A percentile compares a stretch with the other conserved stretches of the same genome.
These are phyloP conservation scores for Lipomyces orientalis DNA, from an alignment of 805 yeast genomes.

Conservation along the genomic window DNA sequence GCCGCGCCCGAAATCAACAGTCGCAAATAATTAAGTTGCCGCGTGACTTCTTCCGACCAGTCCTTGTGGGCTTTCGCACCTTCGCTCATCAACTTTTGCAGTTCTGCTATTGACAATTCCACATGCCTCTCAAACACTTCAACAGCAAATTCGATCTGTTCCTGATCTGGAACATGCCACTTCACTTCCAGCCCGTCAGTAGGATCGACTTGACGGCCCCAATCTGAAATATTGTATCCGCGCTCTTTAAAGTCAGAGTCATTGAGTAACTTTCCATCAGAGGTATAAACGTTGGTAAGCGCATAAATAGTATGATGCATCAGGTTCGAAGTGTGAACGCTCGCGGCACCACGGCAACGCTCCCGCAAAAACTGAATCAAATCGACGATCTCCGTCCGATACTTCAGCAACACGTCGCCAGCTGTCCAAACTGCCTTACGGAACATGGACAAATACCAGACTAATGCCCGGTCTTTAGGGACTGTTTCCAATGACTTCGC, in stretches of 20 bases:
- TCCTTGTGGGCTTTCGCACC: conserved; percentile 18
- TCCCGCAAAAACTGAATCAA: conserved; percentile 53
- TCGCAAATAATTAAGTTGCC: conserved; percentile 61
- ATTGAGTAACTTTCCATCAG: conserved; percentile 37
- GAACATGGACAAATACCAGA: conserved; percentile 71
- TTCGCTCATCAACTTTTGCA: conserved; percentile 49
- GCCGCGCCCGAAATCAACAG: conserved; percentile 73
- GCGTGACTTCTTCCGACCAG: conserved; percentile 59
- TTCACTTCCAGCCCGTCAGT: conserved; percentile 52
- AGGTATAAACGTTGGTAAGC: conserved; percentile 56
- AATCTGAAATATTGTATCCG: conserved; percentile 49
- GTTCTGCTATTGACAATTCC: conserved; percentile 33
- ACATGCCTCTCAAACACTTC: conserved; percentile 60
- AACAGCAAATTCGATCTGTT: conserved; percentile 66
- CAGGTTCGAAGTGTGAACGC: conserved; percentile 65
- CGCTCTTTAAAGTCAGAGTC: conserved; percentile 18
- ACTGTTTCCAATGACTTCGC: conserved; percentile 69
- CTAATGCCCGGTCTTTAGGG: conserved; percentile 78
- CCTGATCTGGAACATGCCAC: conserved; percentile 75
- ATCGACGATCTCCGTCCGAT: conserved; percentile 54
- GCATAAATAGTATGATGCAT: conserved; percentile 71
- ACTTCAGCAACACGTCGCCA: conserved; percentile 54
- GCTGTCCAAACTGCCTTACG: conserved; percentile 76
- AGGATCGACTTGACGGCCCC: conserved; percentile 46
- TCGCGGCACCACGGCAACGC: conserved; percentile 66